Evolutionary conservation across 2,329 filamentous ascomycete species (phyloP).

Genomic region (Fusarium cicatricum): DNA sequence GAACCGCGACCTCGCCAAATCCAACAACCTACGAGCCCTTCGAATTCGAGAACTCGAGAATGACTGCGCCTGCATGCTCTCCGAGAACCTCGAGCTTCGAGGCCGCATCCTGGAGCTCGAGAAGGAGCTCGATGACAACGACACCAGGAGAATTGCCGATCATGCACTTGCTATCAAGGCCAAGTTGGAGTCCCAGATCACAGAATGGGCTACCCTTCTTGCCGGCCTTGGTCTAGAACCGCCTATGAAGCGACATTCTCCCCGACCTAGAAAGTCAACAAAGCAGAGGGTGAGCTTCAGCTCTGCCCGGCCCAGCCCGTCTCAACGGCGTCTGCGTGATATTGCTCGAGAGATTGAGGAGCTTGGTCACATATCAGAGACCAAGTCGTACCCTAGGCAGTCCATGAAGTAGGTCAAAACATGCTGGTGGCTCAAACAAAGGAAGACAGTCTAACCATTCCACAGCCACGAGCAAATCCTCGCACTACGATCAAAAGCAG

Average conservation of each 20-base stretch:
- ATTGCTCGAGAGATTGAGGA: constrained; percentile 63
- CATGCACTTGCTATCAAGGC: constrained; percentile 74
- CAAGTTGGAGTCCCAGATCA: constrained; percentile 75
- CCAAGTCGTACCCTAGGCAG: constrained; percentile 71
- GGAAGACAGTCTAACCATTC: constrained; percentile 42
- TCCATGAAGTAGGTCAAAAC: constrained; percentile 70
- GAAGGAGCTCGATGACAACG: constrained; percentile 69
- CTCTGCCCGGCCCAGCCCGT: constrained; percentile 54
- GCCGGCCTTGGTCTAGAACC: constrained; percentile 70
- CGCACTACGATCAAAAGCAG: constrained; percentile 61
- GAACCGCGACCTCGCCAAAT: constrained; percentile 83
- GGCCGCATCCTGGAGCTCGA: constrained; percentile 75
- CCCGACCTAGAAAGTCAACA: constrained; percentile 51
- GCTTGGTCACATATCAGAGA: constrained; percentile 69
- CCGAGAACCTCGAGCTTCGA: constrained; percentile 80
- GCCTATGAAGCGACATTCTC: constrained; percentile 58
- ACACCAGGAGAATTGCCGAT: constrained; percentile 66
- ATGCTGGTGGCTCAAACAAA: background rate
- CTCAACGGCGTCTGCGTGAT: constrained; percentile 65
- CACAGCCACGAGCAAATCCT: constrained; percentile 68
- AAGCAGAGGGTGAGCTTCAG: constrained; percentile 54
- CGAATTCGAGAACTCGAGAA: constrained; percentile 80
- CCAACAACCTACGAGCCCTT: constrained; percentile 79
- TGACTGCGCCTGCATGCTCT: constrained; percentile 76
- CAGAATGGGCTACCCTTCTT: constrained; percentile 74